phyloP scores from a whole-genome alignment of 2,329 filamentous ascomycete genomes.

The Fusarium staphyleae region DNA sequence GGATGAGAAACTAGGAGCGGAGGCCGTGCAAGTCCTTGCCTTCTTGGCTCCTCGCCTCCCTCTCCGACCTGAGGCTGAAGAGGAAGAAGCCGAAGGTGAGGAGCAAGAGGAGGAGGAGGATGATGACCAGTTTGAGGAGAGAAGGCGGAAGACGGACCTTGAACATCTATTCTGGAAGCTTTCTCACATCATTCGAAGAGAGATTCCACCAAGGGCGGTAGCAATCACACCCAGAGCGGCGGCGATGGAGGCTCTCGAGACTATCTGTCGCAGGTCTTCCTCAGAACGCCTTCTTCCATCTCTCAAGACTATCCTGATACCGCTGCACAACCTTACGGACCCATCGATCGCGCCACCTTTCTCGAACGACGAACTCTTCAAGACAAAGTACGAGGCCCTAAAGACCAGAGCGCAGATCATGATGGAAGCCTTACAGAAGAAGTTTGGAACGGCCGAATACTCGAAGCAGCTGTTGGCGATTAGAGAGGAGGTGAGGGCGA shows the following conservation, averaged over 20 bases:
- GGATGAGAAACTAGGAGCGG: constrained; percentile 77
- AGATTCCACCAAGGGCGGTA: constrained; percentile 68
- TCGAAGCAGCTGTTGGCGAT: constrained; percentile 76
- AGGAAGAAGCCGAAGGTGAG: constrained; percentile 47
- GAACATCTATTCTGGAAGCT: constrained; percentile 81
- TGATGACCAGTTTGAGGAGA: constrained; percentile 54
- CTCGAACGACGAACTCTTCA: constrained; percentile 74
- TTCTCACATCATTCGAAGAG: constrained; percentile 79
- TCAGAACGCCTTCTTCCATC: constrained; percentile 64
- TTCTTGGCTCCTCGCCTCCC: constrained; percentile 73
- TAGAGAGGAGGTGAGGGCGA: constrained; percentile 73
- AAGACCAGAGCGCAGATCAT: constrained; percentile 76
- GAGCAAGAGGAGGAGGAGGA: constrained; percentile 54
- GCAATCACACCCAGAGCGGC: constrained; percentile 77
- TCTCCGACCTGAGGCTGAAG: constrained; percentile 45
- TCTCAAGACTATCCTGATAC: constrained; percentile 65
- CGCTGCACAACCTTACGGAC: constrained; percentile 85
- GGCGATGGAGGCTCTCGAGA: constrained; percentile 76
- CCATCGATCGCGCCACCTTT: constrained; percentile 74
- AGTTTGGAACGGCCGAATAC: constrained; percentile 81
- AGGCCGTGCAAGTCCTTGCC: constrained; percentile 80
- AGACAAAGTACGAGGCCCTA: constrained; percentile 72
- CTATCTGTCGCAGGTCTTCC: constrained; percentile 69
- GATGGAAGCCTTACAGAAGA: constrained; percentile 83
- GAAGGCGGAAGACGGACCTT: constrained; percentile 55